These are phyloP conservation scores for Metschnikowia lunata DNA, from an alignment of 805 yeast genomes.

Conservation along the genomic window DNA sequence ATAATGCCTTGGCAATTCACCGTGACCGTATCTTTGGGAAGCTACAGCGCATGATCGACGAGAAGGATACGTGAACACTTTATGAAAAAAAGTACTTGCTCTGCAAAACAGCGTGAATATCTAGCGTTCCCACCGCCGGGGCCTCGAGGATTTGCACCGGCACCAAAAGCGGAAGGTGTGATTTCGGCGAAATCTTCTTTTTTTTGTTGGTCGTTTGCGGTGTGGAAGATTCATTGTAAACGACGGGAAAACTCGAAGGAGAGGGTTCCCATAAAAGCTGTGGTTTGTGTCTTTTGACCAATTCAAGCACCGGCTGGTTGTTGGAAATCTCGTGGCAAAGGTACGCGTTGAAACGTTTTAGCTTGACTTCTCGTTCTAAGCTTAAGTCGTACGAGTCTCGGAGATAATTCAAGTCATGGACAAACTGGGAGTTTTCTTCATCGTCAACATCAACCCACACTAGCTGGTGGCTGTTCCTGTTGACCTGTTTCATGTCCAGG, in stretches of 20 bases:
- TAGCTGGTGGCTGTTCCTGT: slow-evolving; percentile 26
- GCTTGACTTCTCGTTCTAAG: not conserved
- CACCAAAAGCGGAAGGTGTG: slow-evolving; percentile 26
- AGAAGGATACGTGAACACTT: slow-evolving; percentile 10
- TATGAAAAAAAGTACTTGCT: slow-evolving; percentile 38
- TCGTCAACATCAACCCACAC: slow-evolving; percentile 29
- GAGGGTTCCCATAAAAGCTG: slow-evolving; percentile 17
- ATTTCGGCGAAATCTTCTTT: slow-evolving; percentile 1
- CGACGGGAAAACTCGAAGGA: slow-evolving; percentile 1
- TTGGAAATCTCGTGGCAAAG: slow-evolving; percentile 9
- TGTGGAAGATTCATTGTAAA: slow-evolving; percentile 3
- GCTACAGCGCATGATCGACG: slow-evolving; percentile 52
- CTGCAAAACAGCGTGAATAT: slow-evolving; percentile 26
- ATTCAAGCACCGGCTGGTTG: slow-evolving; percentile 4
- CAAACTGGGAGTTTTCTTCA: slow-evolving; percentile 8
- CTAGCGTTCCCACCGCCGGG: slow-evolving; percentile 32
- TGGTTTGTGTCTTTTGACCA: slow-evolving; percentile 23
- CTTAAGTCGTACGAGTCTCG: slow-evolving; percentile 6
- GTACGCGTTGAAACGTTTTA: slow-evolving; percentile 4
- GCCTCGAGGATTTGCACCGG: slow-evolving; percentile 26
- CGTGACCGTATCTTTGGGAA: slow-evolving; percentile 59
- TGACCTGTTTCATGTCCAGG: slow-evolving; percentile 23
- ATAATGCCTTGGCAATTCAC: slow-evolving; percentile 59
- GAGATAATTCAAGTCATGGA: slow-evolving; percentile 2
- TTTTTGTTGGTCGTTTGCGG: not conserved